Evolutionary conservation across 768 basidiomycete species (phyloP), one percentile per base, ranked within the genome.

Genomic region (Kockovaella imperatae): DNA sequence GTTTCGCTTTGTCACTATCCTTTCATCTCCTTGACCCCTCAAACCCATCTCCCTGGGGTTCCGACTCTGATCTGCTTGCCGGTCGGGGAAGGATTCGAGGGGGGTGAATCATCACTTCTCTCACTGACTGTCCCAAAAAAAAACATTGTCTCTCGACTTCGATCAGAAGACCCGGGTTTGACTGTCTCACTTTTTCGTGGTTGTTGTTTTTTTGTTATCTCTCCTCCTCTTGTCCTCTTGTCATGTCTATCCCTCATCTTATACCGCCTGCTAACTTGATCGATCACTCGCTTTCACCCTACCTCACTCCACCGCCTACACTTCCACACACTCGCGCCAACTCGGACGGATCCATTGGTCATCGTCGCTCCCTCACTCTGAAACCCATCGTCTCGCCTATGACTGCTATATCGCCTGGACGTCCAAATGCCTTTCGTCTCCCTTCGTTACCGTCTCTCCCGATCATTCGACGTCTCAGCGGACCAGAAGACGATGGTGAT

Each of bases 291-390:
- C 36, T 31, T 28, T 47, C 50, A 8, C 50, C 44, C n/a, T 60
- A 55, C 35, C 39, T 60, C 23, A 64, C 62, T 44, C 62, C 59
- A 13, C 59, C 62, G 18, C 62, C 62, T 6, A 58, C 58, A 14
- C 29, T 46, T 3, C 53, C 55, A 18, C 42, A 39, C 15, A 58
- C 60, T 26, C 54, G 56, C 14, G 35, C 36, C 20, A 42, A 42
- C 24, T 42, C 40, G 11, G 13, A 26, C 41, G 28, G n/a, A 18
- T 42, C 45, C 24, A 43, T 46, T 26, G 21, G 38, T 25, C 51
- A n/a, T n/a, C n/a, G n/a, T 3, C 35, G 18, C 11, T 23, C 36
- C 26, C 25, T 30, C 47, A 15, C 18, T 20, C 13, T 20, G 8
- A 38, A 10, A 38, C 32, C 32, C 35, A n/a, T 39, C 45, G 34